phyloP scores from a whole-genome alignment of 2,329 filamentous ascomycete species.

The Pseudogymnoascus sp. region DNA sequence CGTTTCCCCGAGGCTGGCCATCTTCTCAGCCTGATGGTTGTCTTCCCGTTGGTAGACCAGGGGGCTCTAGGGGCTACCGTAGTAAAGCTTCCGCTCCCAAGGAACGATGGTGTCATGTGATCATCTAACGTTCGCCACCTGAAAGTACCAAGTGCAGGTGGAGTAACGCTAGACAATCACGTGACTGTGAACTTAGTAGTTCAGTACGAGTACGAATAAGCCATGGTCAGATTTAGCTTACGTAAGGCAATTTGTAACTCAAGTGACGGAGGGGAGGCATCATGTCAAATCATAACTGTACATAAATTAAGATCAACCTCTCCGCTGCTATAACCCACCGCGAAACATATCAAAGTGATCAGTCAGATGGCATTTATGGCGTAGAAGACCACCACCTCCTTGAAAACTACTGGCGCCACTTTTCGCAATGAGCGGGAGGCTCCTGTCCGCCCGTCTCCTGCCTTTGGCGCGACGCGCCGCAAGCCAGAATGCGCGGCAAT shows the following conservation, averaged over 20 bases:
- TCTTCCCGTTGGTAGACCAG: neutral
- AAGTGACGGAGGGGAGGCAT: slow-evolving; percentile 7
- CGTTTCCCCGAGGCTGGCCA: slow-evolving; percentile 3
- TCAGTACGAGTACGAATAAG: neutral
- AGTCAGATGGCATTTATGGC: slow-evolving; percentile 16
- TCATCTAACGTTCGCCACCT: too few species aligned
- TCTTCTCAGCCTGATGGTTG: neutral
- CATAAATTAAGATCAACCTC: slow-evolving; percentile 14
- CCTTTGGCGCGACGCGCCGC: slow-evolving; percentile 57
- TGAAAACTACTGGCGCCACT: slow-evolving; percentile 11
- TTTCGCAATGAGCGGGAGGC: slow-evolving; percentile 38
- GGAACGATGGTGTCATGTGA: neutral
- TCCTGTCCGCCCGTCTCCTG: slow-evolving; percentile 66
- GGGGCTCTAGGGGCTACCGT: neutral
- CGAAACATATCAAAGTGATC: neutral
- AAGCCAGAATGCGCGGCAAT: slow-evolving; percentile 48
- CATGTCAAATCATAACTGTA: slow-evolving; percentile 13
- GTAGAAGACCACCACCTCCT: slow-evolving; percentile 12
- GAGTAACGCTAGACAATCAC: too few species aligned
- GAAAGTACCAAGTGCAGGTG: too few species aligned
- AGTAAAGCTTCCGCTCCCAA: neutral
- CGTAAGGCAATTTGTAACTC: slow-evolving; percentile 3
- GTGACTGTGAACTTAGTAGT: too few species aligned
- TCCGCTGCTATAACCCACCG: slow-evolving; percentile 10
- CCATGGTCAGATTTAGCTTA: neutral